Evolutionary conservation across 345 rosid genomes (phyloP).

Genomic region (Erucastrum elatum): DNA sequence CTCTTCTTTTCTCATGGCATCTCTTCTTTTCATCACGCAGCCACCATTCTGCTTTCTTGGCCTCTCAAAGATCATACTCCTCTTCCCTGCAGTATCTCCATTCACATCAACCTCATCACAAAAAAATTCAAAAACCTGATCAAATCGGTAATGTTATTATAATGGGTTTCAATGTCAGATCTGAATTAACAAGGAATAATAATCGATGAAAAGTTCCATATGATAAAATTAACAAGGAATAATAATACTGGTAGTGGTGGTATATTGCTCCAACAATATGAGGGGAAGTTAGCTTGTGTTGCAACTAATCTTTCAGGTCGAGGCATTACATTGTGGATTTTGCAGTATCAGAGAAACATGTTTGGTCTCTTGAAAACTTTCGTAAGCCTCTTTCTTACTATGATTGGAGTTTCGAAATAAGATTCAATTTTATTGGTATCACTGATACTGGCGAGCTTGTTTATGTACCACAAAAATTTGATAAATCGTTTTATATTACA

Average conservation of each 20-base stretch:
- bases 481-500: not conserved
- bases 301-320: not conserved
- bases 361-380: not conserved
- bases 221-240: not conserved
- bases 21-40: not conserved
- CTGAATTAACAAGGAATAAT: not conserved
- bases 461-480: not conserved
- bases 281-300: conserved; percentile 5
- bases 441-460: conserved; percentile 11
- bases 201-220: not conserved
- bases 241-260: not conserved
- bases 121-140: no score
- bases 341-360: not conserved
- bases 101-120: not conserved
- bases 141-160: not conserved
- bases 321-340: not conserved
- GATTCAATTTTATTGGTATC: not conserved
- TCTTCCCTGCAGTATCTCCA: not conserved
- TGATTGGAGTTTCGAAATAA: not conserved
- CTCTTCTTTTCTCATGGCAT: conserved; percentile 1
- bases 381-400: not conserved
- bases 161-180: conserved; percentile 10
- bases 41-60: not conserved
- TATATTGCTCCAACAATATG: not conserved
- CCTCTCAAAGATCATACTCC: not conserved